These are phyloP conservation scores for Coffea eugenioides DNA, from an alignment of 257 asterid species.

Conservation along the genomic window DNA sequence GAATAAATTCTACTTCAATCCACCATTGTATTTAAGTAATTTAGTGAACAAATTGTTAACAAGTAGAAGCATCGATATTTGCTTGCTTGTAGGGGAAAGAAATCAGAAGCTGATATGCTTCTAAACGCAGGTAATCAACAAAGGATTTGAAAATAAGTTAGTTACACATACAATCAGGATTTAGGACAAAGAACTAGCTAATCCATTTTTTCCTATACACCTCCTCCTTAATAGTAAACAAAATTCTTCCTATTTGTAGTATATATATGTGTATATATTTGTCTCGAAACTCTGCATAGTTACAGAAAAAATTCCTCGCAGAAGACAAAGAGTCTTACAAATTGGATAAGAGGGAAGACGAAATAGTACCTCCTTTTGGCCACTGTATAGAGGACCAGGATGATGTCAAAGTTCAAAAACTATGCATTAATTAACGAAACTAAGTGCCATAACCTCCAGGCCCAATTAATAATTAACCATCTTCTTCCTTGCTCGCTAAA, in stretches of 20 bases:
- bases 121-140: not conserved
- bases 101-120: not conserved
- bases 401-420: not conserved
- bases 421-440: too few species aligned
- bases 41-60: too few species aligned
- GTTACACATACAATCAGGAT: not conserved
- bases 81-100: not conserved
- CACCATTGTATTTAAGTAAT: too few species aligned
- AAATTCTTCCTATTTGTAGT: constrained; percentile 4
- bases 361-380: not conserved
- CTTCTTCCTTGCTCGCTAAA: not conserved
- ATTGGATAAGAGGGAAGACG: not conserved
- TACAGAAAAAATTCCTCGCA: not conserved
- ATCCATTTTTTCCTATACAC: not conserved
- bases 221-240: not conserved
- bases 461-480: too few species aligned
- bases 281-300: not conserved
- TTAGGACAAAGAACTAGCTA: not conserved
- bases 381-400: not conserved
- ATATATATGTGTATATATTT: too few species aligned
- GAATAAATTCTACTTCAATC: too few species aligned
- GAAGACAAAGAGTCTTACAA: not conserved
- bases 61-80: not conserved
- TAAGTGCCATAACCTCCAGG: constrained; percentile 3
- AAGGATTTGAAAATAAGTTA: not conserved